A percentile compares a stretch with the other conserved stretches of the same genome.
Conservation (phyloP, 2,329 filamentous ascomycete species). For the Xylaria sp. region DNA sequence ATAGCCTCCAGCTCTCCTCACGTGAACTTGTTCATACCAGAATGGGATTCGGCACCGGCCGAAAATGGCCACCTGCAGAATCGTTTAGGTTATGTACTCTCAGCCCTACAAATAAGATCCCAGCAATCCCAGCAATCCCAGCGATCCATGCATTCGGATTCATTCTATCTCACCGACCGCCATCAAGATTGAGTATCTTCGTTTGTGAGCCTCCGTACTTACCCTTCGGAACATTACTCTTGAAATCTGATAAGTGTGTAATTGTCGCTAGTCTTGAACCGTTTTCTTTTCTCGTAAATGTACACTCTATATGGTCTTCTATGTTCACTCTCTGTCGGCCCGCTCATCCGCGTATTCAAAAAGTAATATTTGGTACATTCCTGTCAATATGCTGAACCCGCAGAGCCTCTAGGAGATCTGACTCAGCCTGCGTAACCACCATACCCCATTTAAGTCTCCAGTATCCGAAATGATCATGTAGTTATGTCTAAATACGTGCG, state of each 20-base stretch:
- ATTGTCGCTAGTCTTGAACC: conserved; percentile 15
- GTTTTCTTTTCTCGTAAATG: conserved; percentile 4
- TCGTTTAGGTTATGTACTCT: conserved; percentile 41
- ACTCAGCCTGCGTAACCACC: conserved; percentile 24
- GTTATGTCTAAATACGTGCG: conserved; percentile 11
- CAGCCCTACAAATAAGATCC: conserved; percentile 40
- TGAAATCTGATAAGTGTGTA: background rate
- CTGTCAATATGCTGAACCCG: conserved; percentile 36
- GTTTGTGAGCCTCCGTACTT: background rate
- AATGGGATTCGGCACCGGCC: conserved; percentile 43
- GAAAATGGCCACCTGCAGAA: conserved; percentile 46
- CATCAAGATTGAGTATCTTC: background rate
- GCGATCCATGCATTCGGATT: conserved; percentile 35
- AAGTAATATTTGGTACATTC: conserved; percentile 23
- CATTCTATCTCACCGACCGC: conserved; percentile 7
- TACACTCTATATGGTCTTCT: background rate
- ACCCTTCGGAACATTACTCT: background rate
- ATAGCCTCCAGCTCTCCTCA: conserved; percentile 45
- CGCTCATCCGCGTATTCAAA: conserved; percentile 24
- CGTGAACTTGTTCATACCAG: conserved; percentile 40
- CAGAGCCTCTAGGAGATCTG: conserved; percentile 41
- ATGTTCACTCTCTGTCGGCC: conserved; percentile 18
- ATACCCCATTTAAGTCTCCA: conserved; percentile 26
- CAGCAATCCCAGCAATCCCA: conserved; percentile 30
- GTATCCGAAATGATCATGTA: conserved; percentile 26